Conservation (phyloP, 768 basidiomycete genomes). For the Amanita rimosa region DNA sequence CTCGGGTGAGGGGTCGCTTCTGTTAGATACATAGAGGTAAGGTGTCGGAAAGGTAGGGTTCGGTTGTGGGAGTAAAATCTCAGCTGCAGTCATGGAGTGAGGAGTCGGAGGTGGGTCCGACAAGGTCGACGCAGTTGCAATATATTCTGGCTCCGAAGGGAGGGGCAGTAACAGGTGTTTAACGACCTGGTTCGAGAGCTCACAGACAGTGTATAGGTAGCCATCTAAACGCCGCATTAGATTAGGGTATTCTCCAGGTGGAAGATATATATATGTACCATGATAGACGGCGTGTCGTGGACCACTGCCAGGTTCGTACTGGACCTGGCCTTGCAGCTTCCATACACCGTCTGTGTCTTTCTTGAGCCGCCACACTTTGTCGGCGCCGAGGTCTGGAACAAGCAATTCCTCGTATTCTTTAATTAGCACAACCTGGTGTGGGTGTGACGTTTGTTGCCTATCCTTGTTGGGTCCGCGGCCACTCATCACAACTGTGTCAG, state of each 20-base stretch:
- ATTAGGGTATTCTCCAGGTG: not conserved
- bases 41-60: slow-evolving; percentile 39
- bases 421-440: slow-evolving; percentile 58
- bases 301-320: slow-evolving; percentile 46
- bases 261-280: slow-evolving; percentile 30
- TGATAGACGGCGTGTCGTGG: slow-evolving; percentile 60
- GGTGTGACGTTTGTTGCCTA: slow-evolving; percentile 66
- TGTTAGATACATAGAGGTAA: slow-evolving; percentile 66
- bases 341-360: slow-evolving; percentile 34
- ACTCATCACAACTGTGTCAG: slow-evolving; percentile 29
- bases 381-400: slow-evolving; percentile 68
- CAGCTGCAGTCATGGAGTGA: slow-evolving; percentile 51
- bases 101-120: slow-evolving; percentile 29
- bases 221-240: slow-evolving; percentile 29
- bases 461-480: slow-evolving; percentile 52
- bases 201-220: slow-evolving; percentile 54
- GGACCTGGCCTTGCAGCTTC: slow-evolving; percentile 35
- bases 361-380: slow-evolving; percentile 48
- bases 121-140: slow-evolving; percentile 40
- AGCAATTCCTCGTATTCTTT: slow-evolving; percentile 44
- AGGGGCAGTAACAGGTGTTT: slow-evolving; percentile 41
- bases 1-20: slow-evolving; percentile 56
- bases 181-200: slow-evolving; percentile 48
- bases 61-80: slow-evolving; percentile 50
- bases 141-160: slow-evolving; percentile 26